Percentiles rank a stretch among this genome's conserved stretches.
Evolutionary conservation across 371 early-diverging fungal genomes (phyloP).

Genomic region (Mucor racemosus): DNA sequence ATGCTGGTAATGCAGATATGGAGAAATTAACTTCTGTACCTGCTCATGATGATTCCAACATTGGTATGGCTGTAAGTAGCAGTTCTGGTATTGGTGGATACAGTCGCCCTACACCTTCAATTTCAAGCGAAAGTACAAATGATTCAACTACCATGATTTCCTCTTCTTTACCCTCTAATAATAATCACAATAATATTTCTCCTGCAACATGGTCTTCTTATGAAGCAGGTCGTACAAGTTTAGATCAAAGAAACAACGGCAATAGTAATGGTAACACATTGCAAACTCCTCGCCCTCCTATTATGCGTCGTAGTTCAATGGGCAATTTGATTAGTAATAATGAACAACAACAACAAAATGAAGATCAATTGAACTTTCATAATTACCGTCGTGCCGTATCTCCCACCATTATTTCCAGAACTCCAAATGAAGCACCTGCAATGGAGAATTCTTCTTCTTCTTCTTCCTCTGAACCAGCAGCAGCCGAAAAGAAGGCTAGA

Average conservation of each 20-base stretch:
- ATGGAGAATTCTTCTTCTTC: no score
- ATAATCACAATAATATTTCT: neutral
- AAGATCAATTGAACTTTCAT: slow-evolving; percentile 5
- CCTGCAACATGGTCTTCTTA: slow-evolving; percentile 16
- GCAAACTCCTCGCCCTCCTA: slow-evolving; percentile 37
- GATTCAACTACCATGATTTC: slow-evolving; percentile 1
- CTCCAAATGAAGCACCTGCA: neutral
- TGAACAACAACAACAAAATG: slow-evolving; percentile 3
- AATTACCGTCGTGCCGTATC: slow-evolving; percentile 19
- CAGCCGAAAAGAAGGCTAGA: slow-evolving; percentile 43
- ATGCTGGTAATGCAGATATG: slow-evolving; percentile 21
- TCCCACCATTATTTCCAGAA: slow-evolving; percentile 15
- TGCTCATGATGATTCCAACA: neutral
- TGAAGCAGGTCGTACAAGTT: slow-evolving; percentile 5
- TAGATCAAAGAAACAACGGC: slow-evolving; percentile 11
- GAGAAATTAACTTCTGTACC: slow-evolving; percentile 27
- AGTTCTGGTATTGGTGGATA: neutral
- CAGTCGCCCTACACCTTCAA: slow-evolving; percentile 20
- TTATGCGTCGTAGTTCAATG: slow-evolving; percentile 47
- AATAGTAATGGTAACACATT: neutral
- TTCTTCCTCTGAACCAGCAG: neutral
- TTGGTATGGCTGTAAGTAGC: slow-evolving; percentile 2
- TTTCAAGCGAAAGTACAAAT: slow-evolving; percentile 26
- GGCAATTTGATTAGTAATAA: slow-evolving; percentile 31
- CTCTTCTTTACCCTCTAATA: slow-evolving; percentile 16